Percentiles rank a stretch among this genome's conserved stretches.
phyloP scores from a whole-genome alignment of 352 stramenopile species.

The Phytophthora meadii region DNA sequence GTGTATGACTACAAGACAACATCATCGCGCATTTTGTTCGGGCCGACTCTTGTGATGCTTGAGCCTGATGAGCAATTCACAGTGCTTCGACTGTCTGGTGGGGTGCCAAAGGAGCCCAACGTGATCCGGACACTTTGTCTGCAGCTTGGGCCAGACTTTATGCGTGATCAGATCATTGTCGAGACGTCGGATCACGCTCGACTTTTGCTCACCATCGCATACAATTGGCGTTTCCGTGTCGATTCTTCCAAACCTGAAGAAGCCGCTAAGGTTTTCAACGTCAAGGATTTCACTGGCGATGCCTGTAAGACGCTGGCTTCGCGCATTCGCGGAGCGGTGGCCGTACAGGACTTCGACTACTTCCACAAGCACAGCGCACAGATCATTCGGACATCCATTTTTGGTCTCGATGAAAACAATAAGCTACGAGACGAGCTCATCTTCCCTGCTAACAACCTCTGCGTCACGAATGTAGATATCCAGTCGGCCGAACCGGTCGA shows the following conservation, averaged over 20 bases:
- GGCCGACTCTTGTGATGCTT: constrained; percentile 81
- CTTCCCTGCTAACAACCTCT: constrained; percentile 81
- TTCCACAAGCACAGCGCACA: constrained; percentile 86
- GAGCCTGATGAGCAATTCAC: constrained; percentile 87
- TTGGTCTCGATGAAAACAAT: constrained; percentile 62
- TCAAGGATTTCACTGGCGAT: constrained; percentile 84
- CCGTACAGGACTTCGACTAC: constrained; percentile 77
- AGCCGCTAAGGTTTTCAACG: constrained; percentile 79
- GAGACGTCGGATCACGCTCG: constrained; percentile 84
- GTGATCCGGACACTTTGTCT: constrained; percentile 82
- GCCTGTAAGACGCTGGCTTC: constrained; percentile 84
- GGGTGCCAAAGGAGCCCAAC: constrained; percentile 79
- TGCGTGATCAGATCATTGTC: constrained; percentile 86
- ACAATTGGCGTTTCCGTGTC: constrained; percentile 87
- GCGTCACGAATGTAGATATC: constrained; percentile 86
- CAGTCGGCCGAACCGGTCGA: constrained; percentile 83
- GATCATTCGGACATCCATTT: constrained; percentile 86
- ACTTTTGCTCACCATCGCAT: constrained; percentile 78
- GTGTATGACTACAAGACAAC: constrained; percentile 89
- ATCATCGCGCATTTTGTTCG: constrained; percentile 82
- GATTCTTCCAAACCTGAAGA: constrained; percentile 57
- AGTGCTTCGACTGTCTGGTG: constrained; percentile 69
- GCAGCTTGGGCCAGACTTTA: constrained; percentile 84
- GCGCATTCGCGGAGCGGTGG: constrained; percentile 76
- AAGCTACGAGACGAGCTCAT: constrained; percentile 63